Conservation (phyloP, 495 filamentous ascomycete species). For the Aspergillus olivimuriae region DNA sequence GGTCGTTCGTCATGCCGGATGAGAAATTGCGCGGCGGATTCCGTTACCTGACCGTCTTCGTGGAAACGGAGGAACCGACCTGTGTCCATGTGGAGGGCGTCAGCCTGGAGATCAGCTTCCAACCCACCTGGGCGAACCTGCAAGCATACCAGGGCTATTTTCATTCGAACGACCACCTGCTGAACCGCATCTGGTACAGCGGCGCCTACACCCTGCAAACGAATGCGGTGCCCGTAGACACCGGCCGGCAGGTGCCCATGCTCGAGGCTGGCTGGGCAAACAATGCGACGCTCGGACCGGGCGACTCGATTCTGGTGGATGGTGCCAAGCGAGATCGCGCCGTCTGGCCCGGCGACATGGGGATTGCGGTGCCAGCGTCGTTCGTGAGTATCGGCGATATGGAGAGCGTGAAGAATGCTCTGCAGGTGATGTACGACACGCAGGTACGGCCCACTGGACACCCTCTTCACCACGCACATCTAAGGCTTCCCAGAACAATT, state of each 20-base stretch:
- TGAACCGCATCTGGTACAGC: slow-evolving; percentile 61
- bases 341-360: slow-evolving; percentile 59
- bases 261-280: slow-evolving; percentile 49
- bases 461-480: neutral
- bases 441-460: slow-evolving; percentile 29
- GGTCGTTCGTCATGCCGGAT: slow-evolving; percentile 47
- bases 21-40: slow-evolving; percentile 52
- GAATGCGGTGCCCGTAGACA: slow-evolving; percentile 48
- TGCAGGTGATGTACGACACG: slow-evolving; percentile 54
- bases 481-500: slow-evolving; percentile 8
- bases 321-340: slow-evolving; percentile 55
- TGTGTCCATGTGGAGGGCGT: slow-evolving; percentile 37
- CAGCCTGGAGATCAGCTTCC: slow-evolving; percentile 47
- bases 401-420: slow-evolving; percentile 54
- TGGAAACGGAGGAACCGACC: slow-evolving; percentile 27
- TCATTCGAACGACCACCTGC: slow-evolving; percentile 49
- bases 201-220: slow-evolving; percentile 59
- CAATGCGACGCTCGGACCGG: slow-evolving; percentile 48
- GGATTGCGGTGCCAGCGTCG: slow-evolving; percentile 48
- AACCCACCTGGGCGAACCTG: slow-evolving; percentile 60
- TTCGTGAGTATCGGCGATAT: slow-evolving; percentile 56
- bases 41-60: slow-evolving; percentile 53
- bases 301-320: slow-evolving; percentile 47
- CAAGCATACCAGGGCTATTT: slow-evolving; percentile 60
- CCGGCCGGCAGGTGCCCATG: slow-evolving; percentile 46